These are phyloP conservation scores for Voacanga thouarsii DNA, from an alignment of 257 asterid genomes.

Conservation along the genomic window DNA sequence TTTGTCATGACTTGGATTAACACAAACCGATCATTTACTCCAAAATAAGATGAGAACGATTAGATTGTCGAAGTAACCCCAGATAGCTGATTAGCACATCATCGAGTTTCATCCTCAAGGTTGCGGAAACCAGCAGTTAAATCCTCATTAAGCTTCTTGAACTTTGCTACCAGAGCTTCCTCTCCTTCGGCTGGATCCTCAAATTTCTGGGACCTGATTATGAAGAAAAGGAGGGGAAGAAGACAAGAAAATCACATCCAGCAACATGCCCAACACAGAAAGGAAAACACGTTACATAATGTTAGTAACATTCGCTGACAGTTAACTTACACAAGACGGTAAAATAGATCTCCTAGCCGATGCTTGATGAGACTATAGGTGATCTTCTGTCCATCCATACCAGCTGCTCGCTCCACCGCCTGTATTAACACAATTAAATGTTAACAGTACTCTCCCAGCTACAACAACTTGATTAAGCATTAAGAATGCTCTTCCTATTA, in stretches of 20 bases:
- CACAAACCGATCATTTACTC: no score
- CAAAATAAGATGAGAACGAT: background rate
- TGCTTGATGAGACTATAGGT: conserved; percentile 89
- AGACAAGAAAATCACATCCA: background rate
- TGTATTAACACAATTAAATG: conserved; percentile 63
- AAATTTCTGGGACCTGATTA: conserved; percentile 86
- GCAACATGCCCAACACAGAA: background rate
- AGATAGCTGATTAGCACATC: conserved; percentile 12
- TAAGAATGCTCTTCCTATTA: background rate
- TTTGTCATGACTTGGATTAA: no score
- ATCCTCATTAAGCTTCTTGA: conserved; percentile 85
- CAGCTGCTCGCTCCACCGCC: conserved; percentile 99
- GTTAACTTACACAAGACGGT: conserved; percentile 90
- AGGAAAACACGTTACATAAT: background rate
- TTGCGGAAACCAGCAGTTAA: conserved; percentile 93
- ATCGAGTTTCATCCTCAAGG: conserved; percentile 93
- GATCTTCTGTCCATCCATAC: conserved; percentile 97
- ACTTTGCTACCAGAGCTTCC: conserved; percentile 62
- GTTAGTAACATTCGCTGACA: conserved; percentile 41
- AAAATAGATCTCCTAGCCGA: conserved; percentile 87
- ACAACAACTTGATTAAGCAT: conserved; percentile 19
- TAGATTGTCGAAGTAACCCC: background rate
- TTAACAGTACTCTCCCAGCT: conserved; percentile 55
- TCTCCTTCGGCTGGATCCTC: conserved; percentile 99
- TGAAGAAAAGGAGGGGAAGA: background rate